Evolutionary conservation across 805 yeast genomes (phyloP).

Genomic region (Middelhovenomyces tepae): DNA sequence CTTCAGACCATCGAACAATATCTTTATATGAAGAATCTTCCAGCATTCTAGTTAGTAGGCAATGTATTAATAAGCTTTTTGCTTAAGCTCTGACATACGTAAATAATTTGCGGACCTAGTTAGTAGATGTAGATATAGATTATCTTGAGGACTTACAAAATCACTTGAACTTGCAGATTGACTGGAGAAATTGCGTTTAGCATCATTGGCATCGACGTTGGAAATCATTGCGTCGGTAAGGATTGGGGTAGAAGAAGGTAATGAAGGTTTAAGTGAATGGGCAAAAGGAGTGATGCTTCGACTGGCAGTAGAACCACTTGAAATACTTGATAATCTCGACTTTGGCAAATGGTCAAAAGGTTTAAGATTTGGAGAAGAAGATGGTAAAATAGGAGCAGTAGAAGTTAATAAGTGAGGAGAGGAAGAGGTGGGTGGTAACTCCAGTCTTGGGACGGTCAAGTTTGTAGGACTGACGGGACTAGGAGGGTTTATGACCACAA

Average conservation of each 20-base stretch:
- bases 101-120: conserved; percentile 3
- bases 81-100: conserved; percentile 1
- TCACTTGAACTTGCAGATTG: conserved; percentile 2
- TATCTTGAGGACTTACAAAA: neutral
- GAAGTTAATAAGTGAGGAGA: too few relatives aligned
- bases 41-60: conserved; percentile 58
- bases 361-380: too few relatives aligned
- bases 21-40: conserved; percentile 68
- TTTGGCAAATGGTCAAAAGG: too few relatives aligned
- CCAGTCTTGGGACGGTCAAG: too few relatives aligned
- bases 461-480: too few relatives aligned
- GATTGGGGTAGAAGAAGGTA: conserved; percentile 3
- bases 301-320: conserved; percentile 1
- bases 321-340: too few relatives aligned
- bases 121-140: neutral
- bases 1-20: conserved; percentile 76
- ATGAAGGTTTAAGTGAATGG: too few relatives aligned
- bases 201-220: neutral
- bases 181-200: neutral
- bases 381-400: too few relatives aligned
- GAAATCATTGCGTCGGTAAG: neutral
- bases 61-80: neutral
- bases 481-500: too few relatives aligned
- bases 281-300: neutral
- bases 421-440: too few relatives aligned